phyloP scores from a whole-genome alignment of 2,329 filamentous ascomycete genomes.

The Penicillium sp. region DNA sequence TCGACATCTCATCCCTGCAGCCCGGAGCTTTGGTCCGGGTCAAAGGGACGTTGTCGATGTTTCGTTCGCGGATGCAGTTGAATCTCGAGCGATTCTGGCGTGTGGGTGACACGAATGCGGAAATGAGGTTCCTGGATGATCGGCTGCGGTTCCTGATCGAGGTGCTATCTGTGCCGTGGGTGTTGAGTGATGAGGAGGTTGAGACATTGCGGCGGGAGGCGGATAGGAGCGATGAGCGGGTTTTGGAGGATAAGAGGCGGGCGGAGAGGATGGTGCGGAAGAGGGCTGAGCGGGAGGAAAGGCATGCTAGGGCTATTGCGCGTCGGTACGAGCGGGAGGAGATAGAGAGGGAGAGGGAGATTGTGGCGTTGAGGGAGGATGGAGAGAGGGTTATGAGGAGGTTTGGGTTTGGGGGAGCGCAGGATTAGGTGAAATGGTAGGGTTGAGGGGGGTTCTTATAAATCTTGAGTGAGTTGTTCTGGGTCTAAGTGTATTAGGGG shows the following conservation, averaged over 20 bases:
- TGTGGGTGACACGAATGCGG: constrained; percentile 54
- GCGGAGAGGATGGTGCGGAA: constrained; percentile 30
- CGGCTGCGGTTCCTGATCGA: constrained; percentile 50
- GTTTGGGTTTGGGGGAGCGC: constrained; percentile 2
- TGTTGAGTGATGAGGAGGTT: constrained; percentile 46
- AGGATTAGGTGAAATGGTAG: background rate
- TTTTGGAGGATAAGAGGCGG: constrained; percentile 38
- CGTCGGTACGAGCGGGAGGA: constrained; percentile 44
- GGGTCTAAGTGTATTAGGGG: background rate
- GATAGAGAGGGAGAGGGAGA: constrained; percentile 37
- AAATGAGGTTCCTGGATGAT: constrained; percentile 55
- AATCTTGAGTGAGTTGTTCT: background rate
- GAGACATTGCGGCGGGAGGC: constrained; percentile 43
- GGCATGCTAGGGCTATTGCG: constrained; percentile 38
- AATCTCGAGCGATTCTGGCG: constrained; percentile 53
- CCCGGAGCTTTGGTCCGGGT: constrained; percentile 55
- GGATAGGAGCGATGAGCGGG: constrained; percentile 41
- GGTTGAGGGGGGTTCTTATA: background rate
- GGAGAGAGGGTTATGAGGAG: constrained; percentile 29
- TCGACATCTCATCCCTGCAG: constrained; percentile 49
- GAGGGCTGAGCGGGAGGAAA: constrained; percentile 33
- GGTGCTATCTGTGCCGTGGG: constrained; percentile 56
- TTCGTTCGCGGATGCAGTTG: constrained; percentile 53
- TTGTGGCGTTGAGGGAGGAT: constrained; percentile 29
- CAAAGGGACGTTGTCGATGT: constrained; percentile 57